Percentiles rank a stretch among this genome's conserved stretches.
Evolutionary conservation across 495 filamentous ascomycete species (phyloP).

Genomic region (Xylaria venustula): DNA sequence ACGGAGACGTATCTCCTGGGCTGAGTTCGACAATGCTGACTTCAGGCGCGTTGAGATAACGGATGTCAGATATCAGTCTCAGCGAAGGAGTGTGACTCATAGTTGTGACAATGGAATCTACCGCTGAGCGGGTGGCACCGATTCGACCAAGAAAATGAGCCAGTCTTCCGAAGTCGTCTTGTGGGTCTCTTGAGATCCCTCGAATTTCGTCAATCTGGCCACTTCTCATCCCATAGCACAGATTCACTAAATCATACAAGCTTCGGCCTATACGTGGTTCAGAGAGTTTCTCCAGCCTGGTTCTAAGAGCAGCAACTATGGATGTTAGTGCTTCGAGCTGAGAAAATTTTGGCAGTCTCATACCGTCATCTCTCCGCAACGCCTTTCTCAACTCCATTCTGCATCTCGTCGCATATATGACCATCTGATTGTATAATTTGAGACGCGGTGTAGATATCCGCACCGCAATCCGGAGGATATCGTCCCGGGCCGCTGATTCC

Average conservation of each 20-base stretch:
- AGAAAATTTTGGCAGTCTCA: neutral
- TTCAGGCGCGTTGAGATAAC: too few relatives aligned
- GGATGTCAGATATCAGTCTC: too few relatives aligned
- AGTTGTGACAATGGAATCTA: neutral
- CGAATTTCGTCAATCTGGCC: neutral
- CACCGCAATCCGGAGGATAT: too few relatives aligned
- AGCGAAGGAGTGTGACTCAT: too few relatives aligned
- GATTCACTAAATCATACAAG: neutral
- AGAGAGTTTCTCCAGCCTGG: too few relatives aligned
- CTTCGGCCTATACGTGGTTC: too few relatives aligned
- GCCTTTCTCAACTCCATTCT: neutral
- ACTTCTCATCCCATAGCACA: neutral
- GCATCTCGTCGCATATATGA: neutral
- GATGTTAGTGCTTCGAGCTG: too few relatives aligned
- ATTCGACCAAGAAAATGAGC: neutral
- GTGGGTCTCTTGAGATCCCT: neutral
- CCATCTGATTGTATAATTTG: neutral
- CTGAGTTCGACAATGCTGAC: too few relatives aligned
- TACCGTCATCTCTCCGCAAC: neutral
- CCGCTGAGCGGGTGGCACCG: neutral
- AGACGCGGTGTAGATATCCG: too few relatives aligned
- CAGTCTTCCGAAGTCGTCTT: slow-evolving; percentile 8
- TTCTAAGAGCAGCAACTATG: too few relatives aligned
- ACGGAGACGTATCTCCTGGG: too few relatives aligned
- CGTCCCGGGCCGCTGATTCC: too few relatives aligned